Evolutionary conservation across 192 early-diverging fungal species (phyloP).

Genomic region (Geranomyces variabilis): DNA sequence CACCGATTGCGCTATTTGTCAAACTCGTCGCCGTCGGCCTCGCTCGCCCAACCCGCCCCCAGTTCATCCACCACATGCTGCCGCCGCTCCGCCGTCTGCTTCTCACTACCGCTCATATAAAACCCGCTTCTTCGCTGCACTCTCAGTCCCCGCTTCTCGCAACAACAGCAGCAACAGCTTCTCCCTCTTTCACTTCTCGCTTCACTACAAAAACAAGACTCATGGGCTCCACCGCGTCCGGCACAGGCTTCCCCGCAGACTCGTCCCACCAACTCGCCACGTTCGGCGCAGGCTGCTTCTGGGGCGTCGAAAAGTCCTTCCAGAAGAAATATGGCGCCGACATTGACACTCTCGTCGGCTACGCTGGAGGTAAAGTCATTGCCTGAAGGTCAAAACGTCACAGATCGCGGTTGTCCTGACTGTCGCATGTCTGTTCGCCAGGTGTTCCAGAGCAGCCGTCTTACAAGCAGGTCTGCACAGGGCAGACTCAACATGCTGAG

Average conservation of each 20-base stretch:
- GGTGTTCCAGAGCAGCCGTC: slow-evolving; percentile 22
- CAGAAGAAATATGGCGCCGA: slow-evolving; percentile 50
- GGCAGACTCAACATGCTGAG: slow-evolving; percentile 81
- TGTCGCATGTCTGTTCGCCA: neutral
- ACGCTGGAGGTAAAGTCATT: slow-evolving; percentile 64
- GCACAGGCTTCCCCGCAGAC: slow-evolving; percentile 11
- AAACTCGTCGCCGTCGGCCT: too few species aligned
- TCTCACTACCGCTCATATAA: too few species aligned
- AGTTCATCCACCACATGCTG: too few species aligned
- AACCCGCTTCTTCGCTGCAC: too few species aligned
- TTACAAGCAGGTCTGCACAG: slow-evolving; percentile 66
- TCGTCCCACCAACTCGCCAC: slow-evolving; percentile 58
- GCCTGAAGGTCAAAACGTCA: slow-evolving; percentile 18
- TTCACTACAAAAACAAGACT: too few species aligned
- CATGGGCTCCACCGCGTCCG: slow-evolving; percentile 7
- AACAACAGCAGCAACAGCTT: too few species aligned
- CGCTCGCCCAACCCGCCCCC: too few species aligned
- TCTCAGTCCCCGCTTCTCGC: too few species aligned
- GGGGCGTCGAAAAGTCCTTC: slow-evolving; percentile 60
- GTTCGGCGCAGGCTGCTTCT: slow-evolving; percentile 95
- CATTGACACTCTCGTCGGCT: slow-evolving; percentile 67
- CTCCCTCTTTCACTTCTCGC: neutral
- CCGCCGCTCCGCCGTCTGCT: too few species aligned
- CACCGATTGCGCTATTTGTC: too few species aligned
- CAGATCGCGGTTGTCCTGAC: slow-evolving; percentile 16